Conservation (phyloP, 2,329 filamentous ascomycete genomes). For the Botryotinia calthae region DNA sequence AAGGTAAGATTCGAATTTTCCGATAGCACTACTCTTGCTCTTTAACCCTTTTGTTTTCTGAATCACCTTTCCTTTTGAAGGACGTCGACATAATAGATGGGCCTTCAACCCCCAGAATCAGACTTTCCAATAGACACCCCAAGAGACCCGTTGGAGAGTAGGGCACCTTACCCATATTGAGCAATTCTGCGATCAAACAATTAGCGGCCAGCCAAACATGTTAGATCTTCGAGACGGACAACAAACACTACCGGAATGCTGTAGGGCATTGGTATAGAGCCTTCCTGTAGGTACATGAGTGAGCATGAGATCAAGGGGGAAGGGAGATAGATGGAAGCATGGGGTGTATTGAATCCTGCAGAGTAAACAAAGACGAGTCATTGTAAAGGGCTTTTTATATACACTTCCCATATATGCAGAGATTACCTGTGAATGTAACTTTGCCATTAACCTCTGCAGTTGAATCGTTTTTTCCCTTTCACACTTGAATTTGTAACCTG, state of each 20-base stretch:
- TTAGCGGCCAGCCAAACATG: background rate
- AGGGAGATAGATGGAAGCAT: background rate
- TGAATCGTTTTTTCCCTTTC: background rate
- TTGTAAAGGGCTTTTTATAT: background rate
- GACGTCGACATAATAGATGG: background rate
- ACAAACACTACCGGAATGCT: background rate
- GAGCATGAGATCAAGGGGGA: background rate
- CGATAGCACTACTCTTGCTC: background rate
- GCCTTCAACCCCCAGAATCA: background rate
- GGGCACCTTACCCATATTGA: background rate
- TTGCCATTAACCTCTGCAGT: background rate
- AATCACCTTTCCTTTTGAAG: background rate
- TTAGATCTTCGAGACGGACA: background rate
- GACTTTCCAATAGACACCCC: background rate
- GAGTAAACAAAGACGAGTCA: background rate
- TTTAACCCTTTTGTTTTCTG: background rate
- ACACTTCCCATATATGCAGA: background rate
- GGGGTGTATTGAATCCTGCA: background rate
- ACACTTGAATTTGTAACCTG: background rate
- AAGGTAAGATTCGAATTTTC: background rate
- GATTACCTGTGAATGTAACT: background rate
- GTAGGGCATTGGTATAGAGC: background rate
- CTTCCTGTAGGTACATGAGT: background rate
- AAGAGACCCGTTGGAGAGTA: background rate
- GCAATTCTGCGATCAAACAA: background rate